Evolutionary conservation across 78 protist species (phyloP).

Genomic region (Dictyostelium brefeldianum): DNA sequence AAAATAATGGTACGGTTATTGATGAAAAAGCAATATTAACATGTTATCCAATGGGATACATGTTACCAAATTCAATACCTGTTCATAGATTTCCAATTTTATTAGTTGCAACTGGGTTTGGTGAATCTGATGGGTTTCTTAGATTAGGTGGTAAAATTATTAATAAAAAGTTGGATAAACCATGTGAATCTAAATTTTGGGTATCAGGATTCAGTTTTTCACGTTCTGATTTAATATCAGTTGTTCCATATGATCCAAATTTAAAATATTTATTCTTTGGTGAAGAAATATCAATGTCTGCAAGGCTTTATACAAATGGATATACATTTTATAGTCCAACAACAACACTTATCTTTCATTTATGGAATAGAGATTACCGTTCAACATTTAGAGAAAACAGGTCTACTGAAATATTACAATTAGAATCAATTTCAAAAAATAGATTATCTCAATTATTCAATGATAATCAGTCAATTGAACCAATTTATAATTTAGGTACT

Average conservation of each 20-base stretch:
- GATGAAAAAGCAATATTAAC: slow-evolving; percentile 49
- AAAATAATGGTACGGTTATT: background rate
- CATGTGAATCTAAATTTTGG: slow-evolving; percentile 64
- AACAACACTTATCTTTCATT: slow-evolving; percentile 52
- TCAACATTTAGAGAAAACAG: slow-evolving; percentile 80
- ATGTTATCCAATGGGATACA: slow-evolving; percentile 84
- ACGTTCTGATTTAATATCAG: slow-evolving; percentile 14
- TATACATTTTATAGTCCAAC: slow-evolving; percentile 77
- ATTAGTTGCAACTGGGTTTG: slow-evolving; percentile 23
- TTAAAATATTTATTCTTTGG: slow-evolving; percentile 82
- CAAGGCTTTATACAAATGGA: slow-evolving; percentile 79
- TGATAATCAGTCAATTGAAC: background rate
- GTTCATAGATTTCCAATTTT: slow-evolving; percentile 27
- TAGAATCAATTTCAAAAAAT: background rate
- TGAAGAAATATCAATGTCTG: slow-evolving; percentile 80
- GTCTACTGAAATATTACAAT: background rate
- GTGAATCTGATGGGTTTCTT: slow-evolving; percentile 51
- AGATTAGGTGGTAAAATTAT: slow-evolving; percentile 64
- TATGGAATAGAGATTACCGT: slow-evolving; percentile 78
- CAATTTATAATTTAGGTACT: slow-evolving; percentile 31
- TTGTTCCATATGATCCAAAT: slow-evolving; percentile 83
- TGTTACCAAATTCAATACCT: slow-evolving; percentile 43
- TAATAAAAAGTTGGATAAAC: background rate
- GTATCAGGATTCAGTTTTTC: slow-evolving; percentile 83
- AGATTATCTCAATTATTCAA: background rate